phyloP scores from a whole-genome alignment of 176 grass and related monocot species.

The Melocanna baccifera region DNA sequence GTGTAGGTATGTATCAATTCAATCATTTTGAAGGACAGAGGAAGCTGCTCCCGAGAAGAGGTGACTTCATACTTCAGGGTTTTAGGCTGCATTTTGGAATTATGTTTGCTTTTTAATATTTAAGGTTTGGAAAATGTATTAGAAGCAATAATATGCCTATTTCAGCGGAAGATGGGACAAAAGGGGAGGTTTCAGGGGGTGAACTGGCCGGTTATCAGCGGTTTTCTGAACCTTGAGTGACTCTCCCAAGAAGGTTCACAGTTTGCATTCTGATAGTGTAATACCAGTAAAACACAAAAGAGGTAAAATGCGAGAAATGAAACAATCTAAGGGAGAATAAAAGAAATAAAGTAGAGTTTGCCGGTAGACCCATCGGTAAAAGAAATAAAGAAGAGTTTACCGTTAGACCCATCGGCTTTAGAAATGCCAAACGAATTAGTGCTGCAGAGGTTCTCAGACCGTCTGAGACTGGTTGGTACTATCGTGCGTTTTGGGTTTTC shows the following conservation, averaged over 20 bases:
- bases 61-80: background rate
- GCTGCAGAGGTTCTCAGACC: no score
- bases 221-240: background rate
- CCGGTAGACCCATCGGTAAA: no score
- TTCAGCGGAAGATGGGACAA: background rate
- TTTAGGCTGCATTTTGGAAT: background rate
- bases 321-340: no score
- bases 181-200: background rate
- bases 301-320: no score
- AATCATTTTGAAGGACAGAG: background rate
- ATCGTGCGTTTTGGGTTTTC: no score
- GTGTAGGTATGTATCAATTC: background rate
- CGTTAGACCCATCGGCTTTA: no score
- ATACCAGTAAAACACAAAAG: no score
- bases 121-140: background rate
- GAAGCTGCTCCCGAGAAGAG: background rate
- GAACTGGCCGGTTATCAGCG: background rate
- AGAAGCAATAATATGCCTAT: background rate
- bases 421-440: no score
- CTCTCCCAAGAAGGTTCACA: background rate
- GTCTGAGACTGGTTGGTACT: no score
- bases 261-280: background rate
- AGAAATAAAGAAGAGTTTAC: no score
- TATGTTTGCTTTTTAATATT: background rate
- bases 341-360: no score